phyloP scores from a whole-genome alignment of 495 filamentous ascomycete genomes.

The Cenococcum geophilum region DNA sequence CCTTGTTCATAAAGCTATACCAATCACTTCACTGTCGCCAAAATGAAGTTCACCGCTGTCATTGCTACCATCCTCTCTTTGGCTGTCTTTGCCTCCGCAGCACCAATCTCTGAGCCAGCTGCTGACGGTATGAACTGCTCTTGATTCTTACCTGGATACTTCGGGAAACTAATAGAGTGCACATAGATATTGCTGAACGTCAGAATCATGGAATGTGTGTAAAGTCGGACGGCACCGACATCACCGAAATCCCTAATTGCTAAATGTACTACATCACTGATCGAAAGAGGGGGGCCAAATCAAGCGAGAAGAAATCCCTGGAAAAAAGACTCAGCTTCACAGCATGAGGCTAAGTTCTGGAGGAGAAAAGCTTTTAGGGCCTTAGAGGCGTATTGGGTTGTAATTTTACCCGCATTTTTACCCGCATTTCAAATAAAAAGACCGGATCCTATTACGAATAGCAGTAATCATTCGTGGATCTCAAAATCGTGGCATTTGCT shows the following conservation, averaged over 20 bases:
- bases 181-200: conserved; percentile 14
- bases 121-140: conserved; percentile 12
- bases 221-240: conserved; percentile 1
- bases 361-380: no score
- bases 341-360: no score
- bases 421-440: background rate
- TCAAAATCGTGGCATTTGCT: background rate
- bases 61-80: conserved; percentile 27
- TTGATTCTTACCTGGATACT: background rate
- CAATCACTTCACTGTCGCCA: conserved; percentile 8
- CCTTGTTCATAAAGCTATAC: background rate
- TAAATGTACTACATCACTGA: background rate
- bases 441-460: background rate
- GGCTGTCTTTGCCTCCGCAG: conserved; percentile 22
- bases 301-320: background rate
- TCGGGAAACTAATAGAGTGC: background rate
- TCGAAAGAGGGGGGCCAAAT: background rate
- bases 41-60: conserved; percentile 30
- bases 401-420: background rate
- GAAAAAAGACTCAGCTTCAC: background rate
- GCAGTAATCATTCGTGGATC: background rate
- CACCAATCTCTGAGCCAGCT: conserved; percentile 13
- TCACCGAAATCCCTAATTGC: conserved; percentile 19
- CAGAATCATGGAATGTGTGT: conserved; percentile 32
- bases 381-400: background rate